Conservation (phyloP, 2,329 filamentous ascomycete species). For the Trichoderma arundinaceum region DNA sequence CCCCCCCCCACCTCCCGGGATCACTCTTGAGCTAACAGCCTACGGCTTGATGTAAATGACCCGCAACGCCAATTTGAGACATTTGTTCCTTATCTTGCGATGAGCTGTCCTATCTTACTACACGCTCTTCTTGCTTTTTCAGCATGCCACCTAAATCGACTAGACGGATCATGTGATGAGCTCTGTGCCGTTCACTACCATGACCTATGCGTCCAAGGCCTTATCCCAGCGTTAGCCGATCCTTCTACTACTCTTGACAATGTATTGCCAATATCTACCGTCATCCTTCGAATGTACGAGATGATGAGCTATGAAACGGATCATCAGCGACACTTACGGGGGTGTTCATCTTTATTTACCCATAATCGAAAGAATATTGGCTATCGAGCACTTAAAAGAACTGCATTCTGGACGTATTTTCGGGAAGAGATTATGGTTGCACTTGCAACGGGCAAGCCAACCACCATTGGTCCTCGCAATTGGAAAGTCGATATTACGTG, state of each 20-base stretch:
- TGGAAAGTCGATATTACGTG: conserved; percentile 21
- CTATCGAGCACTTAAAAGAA: conserved; percentile 13
- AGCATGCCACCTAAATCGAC: conserved; percentile 3
- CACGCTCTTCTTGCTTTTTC: conserved; percentile 1
- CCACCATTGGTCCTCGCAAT: not conserved
- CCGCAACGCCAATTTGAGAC: conserved; percentile 4
- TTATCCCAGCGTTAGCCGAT: conserved; percentile 9
- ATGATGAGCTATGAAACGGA: conserved; percentile 20
- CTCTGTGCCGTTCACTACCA: conserved; percentile 8
- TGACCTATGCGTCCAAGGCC: conserved; percentile 4
- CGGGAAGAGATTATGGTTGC: conserved; percentile 14
- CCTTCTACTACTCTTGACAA: conserved; percentile 9
- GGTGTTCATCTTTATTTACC: not conserved
- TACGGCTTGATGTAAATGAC: conserved; percentile 7
- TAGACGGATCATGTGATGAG: conserved; percentile 3
- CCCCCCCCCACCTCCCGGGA: no score
- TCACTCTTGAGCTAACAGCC: not conserved
- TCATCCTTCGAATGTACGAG: conserved; percentile 11
- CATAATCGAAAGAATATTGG: conserved; percentile 18
- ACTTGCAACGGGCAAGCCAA: conserved; percentile 6
- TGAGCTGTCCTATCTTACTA: conserved; percentile 12
- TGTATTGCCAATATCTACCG: conserved; percentile 6
- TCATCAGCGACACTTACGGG: conserved; percentile 4
- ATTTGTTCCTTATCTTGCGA: conserved; percentile 8
- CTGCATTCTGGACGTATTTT: conserved; percentile 5